Evolutionary conservation across 164 flowering plant genomes (phyloP).

Genomic region (Umbilicus rupestris): DNA sequence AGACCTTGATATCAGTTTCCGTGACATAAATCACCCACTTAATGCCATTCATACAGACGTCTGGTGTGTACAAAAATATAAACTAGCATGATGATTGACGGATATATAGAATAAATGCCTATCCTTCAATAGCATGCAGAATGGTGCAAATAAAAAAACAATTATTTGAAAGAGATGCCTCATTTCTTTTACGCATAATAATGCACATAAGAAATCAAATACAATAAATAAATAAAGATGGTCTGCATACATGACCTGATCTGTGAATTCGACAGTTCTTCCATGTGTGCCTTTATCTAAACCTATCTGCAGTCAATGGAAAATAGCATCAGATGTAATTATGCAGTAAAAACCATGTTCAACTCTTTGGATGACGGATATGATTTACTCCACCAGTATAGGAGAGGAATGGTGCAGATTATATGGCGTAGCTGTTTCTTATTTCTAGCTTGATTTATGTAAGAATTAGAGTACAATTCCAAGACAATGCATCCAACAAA

Average conservation of each 20-base stretch:
- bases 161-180: background rate
- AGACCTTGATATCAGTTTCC: too few species aligned
- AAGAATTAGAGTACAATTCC: background rate
- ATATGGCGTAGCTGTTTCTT: background rate
- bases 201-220: background rate
- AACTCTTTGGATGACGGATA: too few species aligned
- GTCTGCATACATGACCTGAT: constrained; percentile 37
- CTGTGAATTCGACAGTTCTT: constrained; percentile 51
- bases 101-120: background rate
- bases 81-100: too few species aligned
- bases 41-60: too few species aligned
- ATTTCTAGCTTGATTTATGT: background rate
- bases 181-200: background rate
- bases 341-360: background rate
- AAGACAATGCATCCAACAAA: background rate
- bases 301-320: constrained; percentile 48
- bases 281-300: constrained; percentile 85
- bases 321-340: background rate
- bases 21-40: too few species aligned
- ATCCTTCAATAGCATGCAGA: background rate
- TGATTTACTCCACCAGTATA: too few species aligned
- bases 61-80: too few species aligned
- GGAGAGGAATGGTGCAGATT: background rate
- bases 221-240: background rate
- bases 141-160: background rate